These are phyloP conservation scores for Tilletia horrida DNA, from an alignment of 1,284 basidiomycete genomes.

Conservation along the genomic window DNA sequence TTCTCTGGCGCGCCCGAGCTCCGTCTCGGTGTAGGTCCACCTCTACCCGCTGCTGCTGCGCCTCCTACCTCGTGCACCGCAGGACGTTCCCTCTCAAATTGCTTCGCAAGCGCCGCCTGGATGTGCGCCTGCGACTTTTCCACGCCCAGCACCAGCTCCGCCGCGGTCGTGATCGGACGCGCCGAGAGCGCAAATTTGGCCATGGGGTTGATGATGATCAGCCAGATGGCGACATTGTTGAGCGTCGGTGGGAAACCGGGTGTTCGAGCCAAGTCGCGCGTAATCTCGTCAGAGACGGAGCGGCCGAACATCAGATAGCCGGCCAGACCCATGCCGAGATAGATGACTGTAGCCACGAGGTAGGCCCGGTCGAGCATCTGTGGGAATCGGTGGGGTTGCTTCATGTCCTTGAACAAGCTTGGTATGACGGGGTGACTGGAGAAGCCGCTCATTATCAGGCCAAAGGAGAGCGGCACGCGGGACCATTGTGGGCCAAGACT, in stretches of 20 bases:
- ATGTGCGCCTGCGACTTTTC: constrained; percentile 22
- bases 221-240: constrained; percentile 78
- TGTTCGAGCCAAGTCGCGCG: constrained; percentile 73
- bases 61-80: background rate
- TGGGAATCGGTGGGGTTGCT: constrained; percentile 74
- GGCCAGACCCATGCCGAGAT: constrained; percentile 73
- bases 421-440: constrained; percentile 91
- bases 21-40: constrained; percentile 16
- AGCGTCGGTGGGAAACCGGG: constrained; percentile 71
- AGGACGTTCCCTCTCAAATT: background rate
- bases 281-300: constrained; percentile 80
- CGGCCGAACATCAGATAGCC: constrained; percentile 68
- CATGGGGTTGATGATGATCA: constrained; percentile 71
- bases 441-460: constrained; percentile 94
- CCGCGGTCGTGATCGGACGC: constrained; percentile 61
- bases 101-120: background rate
- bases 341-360: constrained; percentile 73
- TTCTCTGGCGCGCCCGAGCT: background rate
- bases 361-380: constrained; percentile 83
- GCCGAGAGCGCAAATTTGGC: constrained; percentile 84
- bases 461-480: constrained; percentile 66
- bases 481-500: constrained; percentile 63
- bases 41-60: background rate
- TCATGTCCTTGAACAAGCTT: constrained; percentile 84
- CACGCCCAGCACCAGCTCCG: constrained; percentile 49